Conservation (phyloP, 2,329 filamentous ascomycete genomes). For the Pseudonectria buxi region DNA sequence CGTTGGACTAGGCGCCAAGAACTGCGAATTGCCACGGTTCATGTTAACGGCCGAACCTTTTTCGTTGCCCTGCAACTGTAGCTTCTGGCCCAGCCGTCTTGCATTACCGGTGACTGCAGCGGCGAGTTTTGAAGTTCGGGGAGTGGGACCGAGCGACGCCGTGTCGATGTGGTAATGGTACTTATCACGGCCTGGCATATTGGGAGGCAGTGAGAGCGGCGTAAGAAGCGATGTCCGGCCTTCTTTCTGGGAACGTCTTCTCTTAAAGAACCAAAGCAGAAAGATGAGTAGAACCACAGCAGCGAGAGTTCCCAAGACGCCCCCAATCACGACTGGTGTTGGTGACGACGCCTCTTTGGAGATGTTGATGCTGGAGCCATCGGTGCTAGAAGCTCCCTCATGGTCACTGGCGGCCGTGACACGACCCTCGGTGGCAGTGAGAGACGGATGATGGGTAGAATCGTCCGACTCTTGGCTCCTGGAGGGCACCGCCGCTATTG, state of each 20-base stretch:
- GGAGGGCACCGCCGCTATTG: too few relatives aligned
- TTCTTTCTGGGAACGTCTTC: constrained; percentile 32
- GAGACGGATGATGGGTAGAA: constrained; percentile 8
- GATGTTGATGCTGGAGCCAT: constrained; percentile 5
- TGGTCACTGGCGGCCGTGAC: constrained; percentile 15
- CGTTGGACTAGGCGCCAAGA: constrained; percentile 28
- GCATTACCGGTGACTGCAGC: constrained; percentile 25
- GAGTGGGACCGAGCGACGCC: constrained; percentile 43
- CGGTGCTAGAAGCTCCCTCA: constrained; percentile 9
- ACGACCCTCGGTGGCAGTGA: constrained; percentile 14
- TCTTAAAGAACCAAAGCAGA: constrained; percentile 45
- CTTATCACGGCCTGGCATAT: constrained; percentile 9
- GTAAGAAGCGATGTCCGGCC: constrained; percentile 44
- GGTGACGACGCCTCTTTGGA: constrained; percentile 10
- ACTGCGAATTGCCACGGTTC: constrained; percentile 48
- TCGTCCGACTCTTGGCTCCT: neutral
- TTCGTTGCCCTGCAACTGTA: constrained; percentile 16
- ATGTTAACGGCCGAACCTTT: constrained; percentile 39
- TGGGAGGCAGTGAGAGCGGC: constrained; percentile 34
- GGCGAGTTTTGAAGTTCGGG: constrained; percentile 28
- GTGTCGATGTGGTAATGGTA: constrained; percentile 31
- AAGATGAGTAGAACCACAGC: constrained; percentile 37
- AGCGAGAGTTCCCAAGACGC: constrained; percentile 43
- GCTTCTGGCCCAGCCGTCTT: constrained; percentile 17
- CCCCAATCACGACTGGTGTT: constrained; percentile 39